Evolutionary conservation across 176 grass and related monocot species (phyloP).

Genomic region (Aegilops speltoides): DNA sequence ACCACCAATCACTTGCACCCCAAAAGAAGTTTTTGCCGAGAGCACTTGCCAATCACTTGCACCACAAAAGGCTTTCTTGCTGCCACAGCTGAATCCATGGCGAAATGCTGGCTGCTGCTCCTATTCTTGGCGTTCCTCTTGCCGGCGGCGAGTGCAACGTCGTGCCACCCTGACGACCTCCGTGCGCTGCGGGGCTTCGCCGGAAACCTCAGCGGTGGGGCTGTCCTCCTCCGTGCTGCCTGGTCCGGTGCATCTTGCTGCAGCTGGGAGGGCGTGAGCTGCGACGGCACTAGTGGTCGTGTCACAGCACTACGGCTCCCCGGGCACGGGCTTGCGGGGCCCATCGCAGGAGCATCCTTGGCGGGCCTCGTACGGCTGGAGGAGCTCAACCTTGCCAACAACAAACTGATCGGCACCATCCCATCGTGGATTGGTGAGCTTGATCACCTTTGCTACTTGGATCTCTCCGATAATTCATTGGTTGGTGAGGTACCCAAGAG

Average conservation of each 20-base stretch:
- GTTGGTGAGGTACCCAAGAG: not conserved
- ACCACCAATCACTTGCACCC: not conserved
- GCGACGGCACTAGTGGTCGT: not conserved
- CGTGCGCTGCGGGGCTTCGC: not conserved
- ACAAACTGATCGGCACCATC: not conserved
- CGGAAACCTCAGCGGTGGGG: not conserved
- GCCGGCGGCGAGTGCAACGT: not conserved
- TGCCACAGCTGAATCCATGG: not conserved
- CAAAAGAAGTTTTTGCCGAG: not conserved
- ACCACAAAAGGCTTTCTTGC: not conserved
- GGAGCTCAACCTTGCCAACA: not conserved
- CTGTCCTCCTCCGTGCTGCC: not conserved
- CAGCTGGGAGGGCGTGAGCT: not conserved
- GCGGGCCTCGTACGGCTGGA: not conserved
- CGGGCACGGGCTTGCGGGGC: not conserved
- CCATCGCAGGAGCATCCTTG: not conserved
- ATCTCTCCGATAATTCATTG: not conserved
- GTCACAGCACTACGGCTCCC: not conserved
- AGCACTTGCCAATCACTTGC: not conserved
- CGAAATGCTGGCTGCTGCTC: not conserved
- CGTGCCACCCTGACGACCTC: not conserved
- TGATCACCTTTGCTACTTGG: not conserved
- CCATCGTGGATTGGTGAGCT: not conserved
- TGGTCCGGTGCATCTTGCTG: not conserved
- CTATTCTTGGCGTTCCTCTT: not conserved